A percentile compares a stretch with the other conserved stretches of the same genome.
These are phyloP conservation scores for Leishmania gerbilli DNA, from an alignment of 208 protist species.

Conservation along the genomic window DNA sequence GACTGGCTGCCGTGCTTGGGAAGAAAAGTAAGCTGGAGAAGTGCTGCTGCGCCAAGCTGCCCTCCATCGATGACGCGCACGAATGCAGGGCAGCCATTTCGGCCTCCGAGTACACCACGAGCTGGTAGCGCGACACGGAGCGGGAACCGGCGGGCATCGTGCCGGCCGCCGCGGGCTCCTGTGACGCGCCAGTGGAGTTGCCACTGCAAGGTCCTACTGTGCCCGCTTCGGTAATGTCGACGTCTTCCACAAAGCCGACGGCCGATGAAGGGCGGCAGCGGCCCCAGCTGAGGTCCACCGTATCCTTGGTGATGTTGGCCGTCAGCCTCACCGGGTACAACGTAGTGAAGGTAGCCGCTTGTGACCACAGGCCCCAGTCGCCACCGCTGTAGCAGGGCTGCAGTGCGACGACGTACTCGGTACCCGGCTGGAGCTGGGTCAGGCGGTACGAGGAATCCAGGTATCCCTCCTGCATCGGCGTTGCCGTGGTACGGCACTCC, in stretches of 20 bases:
- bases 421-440: slow-evolving; percentile 58
- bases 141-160: slow-evolving; percentile 8
- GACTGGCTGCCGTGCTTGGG: background rate
- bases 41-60: slow-evolving; percentile 13
- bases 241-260: slow-evolving; percentile 17
- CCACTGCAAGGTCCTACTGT: background rate
- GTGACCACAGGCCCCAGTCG: slow-evolving; percentile 86
- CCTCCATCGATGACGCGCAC: slow-evolving; percentile 21
- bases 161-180: background rate
- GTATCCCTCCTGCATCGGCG: slow-evolving; percentile 1
- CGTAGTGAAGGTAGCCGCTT: slow-evolving; percentile 66
- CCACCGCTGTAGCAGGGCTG: slow-evolving; percentile 82
- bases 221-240: background rate
- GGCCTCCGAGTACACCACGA: slow-evolving; percentile 42
- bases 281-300: slow-evolving; percentile 44
- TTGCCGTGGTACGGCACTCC: slow-evolving; percentile 13
- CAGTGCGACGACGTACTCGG: slow-evolving; percentile 83
- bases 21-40: slow-evolving; percentile 15
- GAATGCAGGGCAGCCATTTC: slow-evolving; percentile 24
- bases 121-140: slow-evolving; percentile 50
- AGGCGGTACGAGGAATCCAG: slow-evolving; percentile 46
- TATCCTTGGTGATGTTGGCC: slow-evolving; percentile 37
- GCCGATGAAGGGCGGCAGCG: slow-evolving; percentile 11
- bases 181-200: background rate
- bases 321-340: slow-evolving; percentile 50